Evolutionary conservation across 352 stramenopile species (phyloP).

Genomic region (Globisporangium takayamanum): DNA sequence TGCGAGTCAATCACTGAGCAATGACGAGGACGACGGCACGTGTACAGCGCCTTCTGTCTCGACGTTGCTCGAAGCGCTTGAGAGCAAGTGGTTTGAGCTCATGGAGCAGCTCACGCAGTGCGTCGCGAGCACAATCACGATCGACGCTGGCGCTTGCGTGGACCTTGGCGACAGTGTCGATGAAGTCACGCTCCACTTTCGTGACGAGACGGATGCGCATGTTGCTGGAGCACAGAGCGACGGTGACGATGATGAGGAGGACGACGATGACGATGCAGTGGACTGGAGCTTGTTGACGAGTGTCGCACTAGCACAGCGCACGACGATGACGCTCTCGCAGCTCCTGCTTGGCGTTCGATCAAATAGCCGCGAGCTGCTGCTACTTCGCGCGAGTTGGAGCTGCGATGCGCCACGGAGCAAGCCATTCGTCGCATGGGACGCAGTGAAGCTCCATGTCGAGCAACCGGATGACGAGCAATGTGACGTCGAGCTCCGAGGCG

Average conservation of each 20-base stretch:
- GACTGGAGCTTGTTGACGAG: conserved; percentile 44
- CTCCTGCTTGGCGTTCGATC: conserved; percentile 30
- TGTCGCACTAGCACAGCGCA: conserved; percentile 10
- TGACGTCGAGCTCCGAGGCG: conserved; percentile 1
- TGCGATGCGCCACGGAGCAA: conserved; percentile 8
- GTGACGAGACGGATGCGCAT: not conserved
- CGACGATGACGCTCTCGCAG: conserved; percentile 1
- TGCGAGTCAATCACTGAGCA: not conserved
- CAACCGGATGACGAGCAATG: not conserved
- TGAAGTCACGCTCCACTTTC: conserved; percentile 37
- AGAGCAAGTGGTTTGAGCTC: conserved; percentile 36
- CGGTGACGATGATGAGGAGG: conserved; percentile 15
- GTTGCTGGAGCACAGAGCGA: conserved; percentile 1
- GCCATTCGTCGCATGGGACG: conserved; percentile 9
- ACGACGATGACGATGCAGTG: conserved; percentile 25
- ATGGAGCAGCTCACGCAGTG: conserved; percentile 22
- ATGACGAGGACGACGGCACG: not conserved
- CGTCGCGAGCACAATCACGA: conserved; percentile 14
- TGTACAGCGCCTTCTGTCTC: conserved; percentile 2
- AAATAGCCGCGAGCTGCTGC: conserved; percentile 19
- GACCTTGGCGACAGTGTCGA: conserved; percentile 21
- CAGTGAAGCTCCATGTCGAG: conserved; percentile 12
- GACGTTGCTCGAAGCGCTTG: conserved; percentile 18
- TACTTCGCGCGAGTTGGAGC: conserved; percentile 19
- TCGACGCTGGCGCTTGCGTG: conserved; percentile 26